Evolutionary conservation across 768 basidiomycete genomes (phyloP), one percentile per base, ranked within the genome.

Genomic region (Psilocybe tampanensis): DNA sequence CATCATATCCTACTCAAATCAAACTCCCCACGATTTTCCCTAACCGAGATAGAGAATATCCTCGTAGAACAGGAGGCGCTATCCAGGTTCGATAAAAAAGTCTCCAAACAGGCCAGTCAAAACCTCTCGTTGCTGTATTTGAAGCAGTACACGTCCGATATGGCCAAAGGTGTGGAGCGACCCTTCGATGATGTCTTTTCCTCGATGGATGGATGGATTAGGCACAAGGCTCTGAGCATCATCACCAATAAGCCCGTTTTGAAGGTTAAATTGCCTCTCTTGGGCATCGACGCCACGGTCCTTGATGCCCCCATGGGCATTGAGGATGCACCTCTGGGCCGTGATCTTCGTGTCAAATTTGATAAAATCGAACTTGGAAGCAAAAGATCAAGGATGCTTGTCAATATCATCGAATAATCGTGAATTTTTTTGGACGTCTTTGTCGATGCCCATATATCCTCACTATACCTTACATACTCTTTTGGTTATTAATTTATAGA

Each of bases 1-100:
- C 95, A 97, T 66, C 76, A 86, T 48, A 83, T 82, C 5, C 71
- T 98, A 11, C 73, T 89, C 7, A 70, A 76, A 15, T 60, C 69
- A 2, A 64, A 70, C 0, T 52, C 67, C 13, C 54, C 59, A 6
- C 65, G 68, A 1, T 86, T 90, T 64, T 74, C 74, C 26, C 47
- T 63, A 2, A 71, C 75, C 26, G 80, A 79, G 69, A 62, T 92
- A 65, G 67, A 72, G 64, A 68, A 66, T 11, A 75, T 83, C 54
- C 21, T 52, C 17, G n/a, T 34, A 17, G 76, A 71, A 8, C 61
- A 70, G 1, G 67, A 79, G 36, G 64, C 80, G 5, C 61, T 68
- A 7, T 66, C 75, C 19, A 61, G 65, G 18, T 66, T 21, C 47
- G 55, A 22, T 44, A 52, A 33, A 47, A 50, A 48, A 24, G 8